Base-by-base conservation (phyloP, 2,329 filamentous ascomycete species). In the Scytalidium sp. region DNA sequence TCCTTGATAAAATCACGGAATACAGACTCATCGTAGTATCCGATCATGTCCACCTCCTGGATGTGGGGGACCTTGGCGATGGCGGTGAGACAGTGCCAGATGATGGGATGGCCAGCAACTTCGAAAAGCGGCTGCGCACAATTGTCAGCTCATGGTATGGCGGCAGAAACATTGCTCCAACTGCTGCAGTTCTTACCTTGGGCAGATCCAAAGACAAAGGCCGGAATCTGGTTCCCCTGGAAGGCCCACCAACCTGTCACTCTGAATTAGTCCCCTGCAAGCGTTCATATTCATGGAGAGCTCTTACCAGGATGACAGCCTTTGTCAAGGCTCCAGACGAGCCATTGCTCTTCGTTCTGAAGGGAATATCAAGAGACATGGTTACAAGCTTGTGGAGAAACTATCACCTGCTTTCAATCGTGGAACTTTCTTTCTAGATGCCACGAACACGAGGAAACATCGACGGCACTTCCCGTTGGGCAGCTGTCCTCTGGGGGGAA, bases 1-100 rank as follows among this genome's bases (percentile, higher is more conserved):
- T 96, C 88, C 73, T 96, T 96, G 78, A 97, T 96, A 75, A 97
- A 97, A 73, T 97, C 92, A 65, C 91, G 88, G 81, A 97, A 97
- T 64, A 97, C 90, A 41, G 84, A 81, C 75, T 97, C 94, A 69
- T 99, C 94, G 72, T 97, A 99, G 82, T 99, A 99, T 66, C 94
- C 94, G 66, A 99, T 95, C 65, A 99, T 86, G 76, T 94, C 92
- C 62, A 99, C 93, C 73, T 99, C 94, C 67, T 91, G 89, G 71
- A 99, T 90, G 65, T 89, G 87, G 63, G 90, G 87, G 53, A 97
- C 89, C 70, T 92, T 95, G 59, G 89, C 85, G 65, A 97, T 82
- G 64, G 94, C 91, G 64, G 87, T 88, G 68, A 99, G 83, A 78
- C 92, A 96, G 79, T 99, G 94, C 81, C 92, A 93, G 76, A 97